These are phyloP conservation scores for Bipolaris victoriae DNA, from an alignment of 2,329 filamentous ascomycete genomes.

Conservation along the genomic window DNA sequence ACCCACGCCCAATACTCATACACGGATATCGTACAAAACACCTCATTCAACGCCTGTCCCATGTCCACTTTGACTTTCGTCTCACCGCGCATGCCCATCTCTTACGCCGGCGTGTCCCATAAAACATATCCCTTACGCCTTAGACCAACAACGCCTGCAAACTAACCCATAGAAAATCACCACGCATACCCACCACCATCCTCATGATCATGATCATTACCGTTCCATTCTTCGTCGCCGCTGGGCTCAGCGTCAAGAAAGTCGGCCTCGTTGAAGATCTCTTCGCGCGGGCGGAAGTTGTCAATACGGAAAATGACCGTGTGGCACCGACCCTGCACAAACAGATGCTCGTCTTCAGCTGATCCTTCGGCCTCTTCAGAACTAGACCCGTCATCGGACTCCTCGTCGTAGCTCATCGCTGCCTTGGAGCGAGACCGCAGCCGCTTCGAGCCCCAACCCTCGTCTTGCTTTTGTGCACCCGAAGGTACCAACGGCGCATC, in stretches of 20 bases:
- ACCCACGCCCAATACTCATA: constrained; percentile 25
- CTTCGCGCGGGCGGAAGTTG: constrained; percentile 74
- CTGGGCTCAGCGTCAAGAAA: constrained; percentile 69
- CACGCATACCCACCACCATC: constrained; percentile 47
- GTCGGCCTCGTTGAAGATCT: constrained; percentile 72
- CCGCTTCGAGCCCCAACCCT: constrained; percentile 40
- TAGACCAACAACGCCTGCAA: neutral
- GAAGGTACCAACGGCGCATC: constrained; percentile 34
- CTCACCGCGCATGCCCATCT: neutral
- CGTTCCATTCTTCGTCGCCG: constrained; percentile 64
- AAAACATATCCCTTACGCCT: neutral
- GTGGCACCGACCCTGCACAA: constrained; percentile 72
- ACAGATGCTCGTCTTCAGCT: constrained; percentile 31
- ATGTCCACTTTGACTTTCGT: constrained; percentile 16
- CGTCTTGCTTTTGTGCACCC: constrained; percentile 26
- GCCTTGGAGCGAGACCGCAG: constrained; percentile 39
- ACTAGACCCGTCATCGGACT: constrained; percentile 37
- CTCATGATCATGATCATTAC: constrained; percentile 58
- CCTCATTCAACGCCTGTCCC: constrained; percentile 24
- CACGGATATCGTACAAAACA: constrained; percentile 19
- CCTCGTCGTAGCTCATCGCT: constrained; percentile 37
- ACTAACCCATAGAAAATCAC: constrained; percentile 15
- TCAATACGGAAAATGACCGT: constrained; percentile 75
- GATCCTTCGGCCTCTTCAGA: constrained; percentile 21
- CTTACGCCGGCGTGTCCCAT: neutral